phyloP scores from a whole-genome alignment of 108 stramenopile species.

The Skeletonema tropicum region DNA sequence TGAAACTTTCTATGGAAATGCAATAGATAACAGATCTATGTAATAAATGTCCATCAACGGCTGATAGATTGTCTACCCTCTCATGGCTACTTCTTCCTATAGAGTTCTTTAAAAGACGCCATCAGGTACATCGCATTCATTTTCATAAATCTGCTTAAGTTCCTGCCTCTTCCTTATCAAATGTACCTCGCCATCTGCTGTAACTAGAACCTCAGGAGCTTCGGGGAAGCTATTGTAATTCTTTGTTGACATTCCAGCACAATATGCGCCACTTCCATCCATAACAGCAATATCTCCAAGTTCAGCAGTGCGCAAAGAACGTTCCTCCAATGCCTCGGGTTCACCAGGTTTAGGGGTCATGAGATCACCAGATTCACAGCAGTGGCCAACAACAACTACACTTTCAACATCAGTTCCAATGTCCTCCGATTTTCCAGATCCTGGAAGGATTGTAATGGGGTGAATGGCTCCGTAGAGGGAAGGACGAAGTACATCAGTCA shows the following conservation, averaged over 20 bases:
- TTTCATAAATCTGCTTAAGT: slow-evolving; percentile 87
- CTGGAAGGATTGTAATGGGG: slow-evolving; percentile 90
- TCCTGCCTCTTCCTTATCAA: slow-evolving; percentile 90
- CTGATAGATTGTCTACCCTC: background rate
- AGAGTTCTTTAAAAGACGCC: slow-evolving; percentile 36
- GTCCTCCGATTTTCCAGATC: slow-evolving; percentile 65
- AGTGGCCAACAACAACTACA: slow-evolving; percentile 98
- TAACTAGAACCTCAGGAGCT: slow-evolving; percentile 86
- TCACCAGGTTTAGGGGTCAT: slow-evolving; percentile 95
- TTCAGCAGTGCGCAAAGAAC: slow-evolving; percentile 76
- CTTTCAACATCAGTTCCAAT: slow-evolving; percentile 70
- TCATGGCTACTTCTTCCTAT: background rate
- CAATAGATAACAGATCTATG: background rate
- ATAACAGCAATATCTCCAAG: slow-evolving; percentile 94
- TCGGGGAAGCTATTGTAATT: slow-evolving; percentile 99
- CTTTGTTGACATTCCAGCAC: slow-evolving; percentile 96
- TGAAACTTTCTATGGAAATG: background rate
- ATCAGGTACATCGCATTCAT: slow-evolving; percentile 61
- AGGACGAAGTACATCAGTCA: slow-evolving; percentile 99
- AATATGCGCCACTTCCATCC: slow-evolving; percentile 98
- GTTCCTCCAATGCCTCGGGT: slow-evolving; percentile 89
- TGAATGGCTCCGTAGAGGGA: slow-evolving; percentile 97
- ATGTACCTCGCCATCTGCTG: slow-evolving; percentile 70
- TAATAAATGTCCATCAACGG: background rate
- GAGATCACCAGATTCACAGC: slow-evolving; percentile 98